A percentile compares a stretch with the other conserved stretches of the same genome.
Conservation (phyloP, 116 monocot species). For the Cymodocea nodosa region DNA sequence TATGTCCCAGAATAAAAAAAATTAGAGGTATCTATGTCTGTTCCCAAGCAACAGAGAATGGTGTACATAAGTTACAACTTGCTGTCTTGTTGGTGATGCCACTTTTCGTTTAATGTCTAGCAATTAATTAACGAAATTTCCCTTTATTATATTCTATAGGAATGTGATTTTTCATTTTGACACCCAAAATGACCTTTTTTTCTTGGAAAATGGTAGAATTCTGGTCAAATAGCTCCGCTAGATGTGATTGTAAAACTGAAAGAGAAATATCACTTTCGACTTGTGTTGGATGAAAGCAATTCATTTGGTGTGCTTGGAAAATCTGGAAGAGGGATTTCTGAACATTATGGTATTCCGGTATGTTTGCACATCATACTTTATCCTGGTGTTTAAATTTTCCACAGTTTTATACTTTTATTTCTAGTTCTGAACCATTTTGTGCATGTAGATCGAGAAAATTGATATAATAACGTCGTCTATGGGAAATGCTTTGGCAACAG, state of each 20-base stretch:
- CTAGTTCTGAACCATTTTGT: not conserved
- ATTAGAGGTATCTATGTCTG: no score
- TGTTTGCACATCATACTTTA: not conserved
- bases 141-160: no score
- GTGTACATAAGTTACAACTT: no score
- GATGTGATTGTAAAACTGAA: conserved; percentile 78
- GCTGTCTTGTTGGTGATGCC: no score
- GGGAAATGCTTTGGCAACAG: conserved; percentile 93
- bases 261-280: conserved; percentile 80
- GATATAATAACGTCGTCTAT: conserved; percentile 94
- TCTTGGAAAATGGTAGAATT: conserved; percentile 34
- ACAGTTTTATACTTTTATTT: not conserved
- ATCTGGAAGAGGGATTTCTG: conserved; percentile 83
- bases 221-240: conserved; percentile 85
- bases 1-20: no score
- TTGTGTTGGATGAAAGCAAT: conserved; percentile 84
- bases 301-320: conserved; percentile 93
- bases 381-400: not conserved
- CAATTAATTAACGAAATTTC: no score
- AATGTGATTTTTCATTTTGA: no score
- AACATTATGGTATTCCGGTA: conserved; percentile 77
- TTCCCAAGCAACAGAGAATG: no score
- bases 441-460: conserved; percentile 72
- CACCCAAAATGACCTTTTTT: not conserved
- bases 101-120: no score